Percentiles rank a stretch among this genome's conserved stretches.
Conservation (phyloP, 768 basidiomycete genomes). For the Tylopilus rubrobrunneus region DNA sequence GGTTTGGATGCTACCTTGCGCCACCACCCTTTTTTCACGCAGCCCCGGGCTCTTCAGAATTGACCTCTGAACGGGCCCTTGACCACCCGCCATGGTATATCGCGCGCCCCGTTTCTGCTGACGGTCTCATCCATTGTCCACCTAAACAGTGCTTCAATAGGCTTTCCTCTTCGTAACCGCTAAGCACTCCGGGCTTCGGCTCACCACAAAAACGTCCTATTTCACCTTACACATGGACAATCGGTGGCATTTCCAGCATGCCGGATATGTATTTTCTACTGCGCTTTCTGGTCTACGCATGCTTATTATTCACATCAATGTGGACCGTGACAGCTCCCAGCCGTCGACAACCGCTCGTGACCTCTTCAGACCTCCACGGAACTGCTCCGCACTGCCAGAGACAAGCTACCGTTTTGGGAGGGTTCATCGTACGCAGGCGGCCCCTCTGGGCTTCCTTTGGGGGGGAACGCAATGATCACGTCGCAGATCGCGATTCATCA, state of each 20-base stretch:
- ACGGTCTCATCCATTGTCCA: conserved; percentile 1
- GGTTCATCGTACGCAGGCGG: conserved; percentile 9
- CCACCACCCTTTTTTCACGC: conserved; percentile 6
- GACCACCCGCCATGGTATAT: not conserved
- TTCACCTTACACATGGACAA: conserved; percentile 2
- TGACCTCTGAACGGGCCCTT: not conserved
- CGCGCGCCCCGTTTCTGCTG: not conserved
- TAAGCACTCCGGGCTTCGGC: not conserved
- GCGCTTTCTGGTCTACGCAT: not conserved
- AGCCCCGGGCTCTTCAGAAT: not conserved
- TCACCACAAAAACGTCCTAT: conserved; percentile 2
- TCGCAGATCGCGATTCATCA: not conserved
- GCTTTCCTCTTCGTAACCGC: not conserved
- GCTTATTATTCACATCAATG: conserved; percentile 1
- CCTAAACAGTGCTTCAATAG: not conserved
- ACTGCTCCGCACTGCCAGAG: not conserved
- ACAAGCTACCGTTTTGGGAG: conserved; percentile 4
- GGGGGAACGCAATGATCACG: not conserved
- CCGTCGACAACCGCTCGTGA: not conserved
- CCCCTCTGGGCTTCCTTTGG: not conserved
- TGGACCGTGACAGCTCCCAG: conserved; percentile 1
- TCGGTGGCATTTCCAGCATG: conserved; percentile 18
- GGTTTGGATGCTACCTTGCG: not conserved
- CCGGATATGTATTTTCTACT: conserved; percentile 1
- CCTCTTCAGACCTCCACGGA: not conserved